These are phyloP conservation scores for Claviceps monticola DNA, from an alignment of 2,329 filamentous ascomycete species.

Conservation along the genomic window DNA sequence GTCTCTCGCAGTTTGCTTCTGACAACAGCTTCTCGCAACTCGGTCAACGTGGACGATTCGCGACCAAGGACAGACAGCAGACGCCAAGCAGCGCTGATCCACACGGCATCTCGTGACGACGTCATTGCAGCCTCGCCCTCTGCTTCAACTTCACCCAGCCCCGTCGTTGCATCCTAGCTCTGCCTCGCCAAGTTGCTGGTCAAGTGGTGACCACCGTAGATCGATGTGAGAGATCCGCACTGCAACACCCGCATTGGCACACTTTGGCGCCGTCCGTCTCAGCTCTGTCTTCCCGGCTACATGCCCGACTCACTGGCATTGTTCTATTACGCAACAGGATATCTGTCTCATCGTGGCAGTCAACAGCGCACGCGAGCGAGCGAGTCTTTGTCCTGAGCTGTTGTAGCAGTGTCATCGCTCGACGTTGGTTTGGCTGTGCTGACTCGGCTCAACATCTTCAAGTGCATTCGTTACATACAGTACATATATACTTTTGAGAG, in stretches of 20 bases:
- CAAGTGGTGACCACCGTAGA: neutral
- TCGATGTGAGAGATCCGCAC: conserved; percentile 7
- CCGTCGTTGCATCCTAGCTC: conserved; percentile 1
- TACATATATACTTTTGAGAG: neutral
- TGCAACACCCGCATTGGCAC: neutral
- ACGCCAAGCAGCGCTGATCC: neutral
- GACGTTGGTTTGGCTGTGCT: neutral
- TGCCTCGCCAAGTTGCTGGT: neutral
- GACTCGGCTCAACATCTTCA: neutral
- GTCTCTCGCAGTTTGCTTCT: neutral
- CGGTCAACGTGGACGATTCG: neutral
- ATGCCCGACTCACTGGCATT: neutral
- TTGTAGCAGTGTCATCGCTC: neutral
- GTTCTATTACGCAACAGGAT: neutral
- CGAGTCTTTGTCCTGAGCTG: neutral
- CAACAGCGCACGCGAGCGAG: neutral
- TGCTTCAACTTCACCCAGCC: neutral
- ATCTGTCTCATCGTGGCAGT: neutral
- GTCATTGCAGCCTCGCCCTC: neutral
- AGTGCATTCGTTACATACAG: neutral
- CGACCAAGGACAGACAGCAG: neutral
- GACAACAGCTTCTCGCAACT: neutral
- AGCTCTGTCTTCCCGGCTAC: neutral
- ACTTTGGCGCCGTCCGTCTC: neutral
- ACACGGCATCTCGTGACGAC: conserved; percentile 3